phyloP scores from a whole-genome alignment of 805 yeast genomes.

The Candida morakotiae region DNA sequence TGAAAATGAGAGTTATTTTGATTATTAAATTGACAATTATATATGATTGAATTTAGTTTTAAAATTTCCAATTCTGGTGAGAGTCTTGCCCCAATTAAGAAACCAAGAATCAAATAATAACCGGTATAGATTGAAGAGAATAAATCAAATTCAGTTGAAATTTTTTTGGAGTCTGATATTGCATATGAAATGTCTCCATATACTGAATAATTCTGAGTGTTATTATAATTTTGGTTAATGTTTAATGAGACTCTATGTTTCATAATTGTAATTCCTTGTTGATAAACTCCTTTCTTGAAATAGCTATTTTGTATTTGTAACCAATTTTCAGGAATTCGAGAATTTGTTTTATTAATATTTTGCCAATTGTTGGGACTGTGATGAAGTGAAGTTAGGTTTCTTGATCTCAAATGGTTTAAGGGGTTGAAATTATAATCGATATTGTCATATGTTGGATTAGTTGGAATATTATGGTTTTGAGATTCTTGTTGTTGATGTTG shows the following conservation, averaged over 20 bases:
- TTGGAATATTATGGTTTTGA: no score
- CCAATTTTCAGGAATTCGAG: conserved; percentile 7
- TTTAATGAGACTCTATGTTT: conserved; percentile 3
- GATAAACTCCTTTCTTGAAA: background rate
- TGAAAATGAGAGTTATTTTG: no score
- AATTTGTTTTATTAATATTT: background rate
- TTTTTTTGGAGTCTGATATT: background rate
- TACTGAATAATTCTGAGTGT: background rate
- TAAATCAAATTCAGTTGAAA: conserved; percentile 2
- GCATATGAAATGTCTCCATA: conserved; percentile 4
- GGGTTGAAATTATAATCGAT: background rate
- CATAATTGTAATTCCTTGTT: conserved; percentile 6
- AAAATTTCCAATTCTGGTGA: conserved; percentile 6
- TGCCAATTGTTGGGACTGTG: background rate
- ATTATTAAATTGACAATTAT: conserved; percentile 3
- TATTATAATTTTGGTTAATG: no score
- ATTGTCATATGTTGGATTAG: no score
- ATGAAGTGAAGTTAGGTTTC: background rate
- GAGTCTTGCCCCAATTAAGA: conserved; percentile 4
- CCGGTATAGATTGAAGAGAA: conserved; percentile 5
- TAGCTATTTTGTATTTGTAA: conserved; percentile 3
- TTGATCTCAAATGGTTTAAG: background rate
- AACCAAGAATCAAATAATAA: conserved; percentile 1
- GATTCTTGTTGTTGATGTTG: no score
- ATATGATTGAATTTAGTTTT: background rate